Evolutionary conservation across 23 red algal species (phyloP), one percentile per base, ranked within the genome.

Genomic region (Cyanidioschyzon merolae): DNA sequence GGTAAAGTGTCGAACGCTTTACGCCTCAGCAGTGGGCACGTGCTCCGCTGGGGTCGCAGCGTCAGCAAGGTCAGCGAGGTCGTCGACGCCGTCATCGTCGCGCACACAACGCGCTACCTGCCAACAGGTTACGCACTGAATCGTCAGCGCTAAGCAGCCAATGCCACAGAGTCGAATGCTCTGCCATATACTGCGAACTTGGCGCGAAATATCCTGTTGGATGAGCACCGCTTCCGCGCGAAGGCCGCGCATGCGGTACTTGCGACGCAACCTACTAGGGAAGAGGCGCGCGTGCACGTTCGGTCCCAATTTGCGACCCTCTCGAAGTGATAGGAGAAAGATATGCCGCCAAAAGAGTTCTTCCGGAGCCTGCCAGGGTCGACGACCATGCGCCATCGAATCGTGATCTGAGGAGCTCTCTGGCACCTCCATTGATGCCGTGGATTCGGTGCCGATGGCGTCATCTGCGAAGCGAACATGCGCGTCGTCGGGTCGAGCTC

Each of bases 81-180:
- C n/a, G 63, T 35, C 63, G n/a, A 71, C 29, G 29, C 63, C 63
- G 63, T 35, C 29, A 35, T 25, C 63, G 63, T 71, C 63, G 12
- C 29, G 12, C 12, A 71, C 63, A 27, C 63, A 71, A 12, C 63
- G 63, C 2, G n/a, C 63, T 7, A 35, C 63, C 29, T 71, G 63
- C 7, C 63, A 71, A 27, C 63, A 71, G 30, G 63, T 71, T 3
- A 32, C 63, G 63, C 63, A 71, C 63, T 71, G 63, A 25, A 71
- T 25, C 3, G n/a, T 32, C 7, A 71, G 7, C n/a, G 63, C 63
- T 3, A 71, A 71, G 29, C 63, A 71, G n/a, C 63, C 63, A 7
- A 71, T 25, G 29, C n/a, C 32, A 27, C 63, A 71, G 12, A 71
- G 21, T 25, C 63, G 63, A 3, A 71, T 3, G 29, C 30, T 71